Evolutionary conservation across 768 basidiomycete genomes (phyloP).

Genomic region (Boletus subcaerulescens): DNA sequence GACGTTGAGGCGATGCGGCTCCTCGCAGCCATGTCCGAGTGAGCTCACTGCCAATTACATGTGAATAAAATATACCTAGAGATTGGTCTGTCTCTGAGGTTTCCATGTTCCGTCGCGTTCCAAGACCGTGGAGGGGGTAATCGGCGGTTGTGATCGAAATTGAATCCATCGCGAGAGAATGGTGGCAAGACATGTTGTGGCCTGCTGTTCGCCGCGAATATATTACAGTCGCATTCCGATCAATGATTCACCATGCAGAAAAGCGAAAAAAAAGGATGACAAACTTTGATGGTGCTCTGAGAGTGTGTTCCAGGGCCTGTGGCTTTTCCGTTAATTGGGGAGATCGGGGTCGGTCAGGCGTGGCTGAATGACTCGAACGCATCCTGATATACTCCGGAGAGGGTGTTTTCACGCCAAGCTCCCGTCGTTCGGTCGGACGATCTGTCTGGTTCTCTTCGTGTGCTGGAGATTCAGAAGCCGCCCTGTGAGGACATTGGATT

Average conservation of each 20-base stretch:
- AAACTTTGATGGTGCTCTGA: constrained; percentile 25
- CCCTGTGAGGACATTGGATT: constrained; percentile 24
- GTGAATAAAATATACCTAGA: constrained; percentile 23
- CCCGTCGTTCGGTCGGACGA: constrained; percentile 12
- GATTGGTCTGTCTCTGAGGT: constrained; percentile 21
- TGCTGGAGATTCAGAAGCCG: constrained; percentile 32
- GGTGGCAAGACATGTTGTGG: constrained; percentile 34
- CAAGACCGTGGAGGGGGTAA: constrained; percentile 33
- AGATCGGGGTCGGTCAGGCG: constrained; percentile 18
- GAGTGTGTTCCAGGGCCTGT: constrained; percentile 21
- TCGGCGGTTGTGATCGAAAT: constrained; percentile 34
- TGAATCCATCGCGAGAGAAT: constrained; percentile 30
- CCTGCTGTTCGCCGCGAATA: constrained; percentile 30
- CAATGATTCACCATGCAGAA: constrained; percentile 14
- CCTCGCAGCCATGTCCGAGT: constrained; percentile 16
- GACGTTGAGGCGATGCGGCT: constrained; percentile 23
- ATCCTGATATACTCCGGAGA: constrained; percentile 24
- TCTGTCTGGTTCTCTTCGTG: constrained; percentile 19
- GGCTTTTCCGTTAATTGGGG: constrained; percentile 18
- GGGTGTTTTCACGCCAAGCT: constrained; percentile 13
- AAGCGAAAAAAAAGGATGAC: constrained; percentile 15
- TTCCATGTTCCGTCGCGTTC: constrained; percentile 21
- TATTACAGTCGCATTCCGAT: constrained; percentile 23
- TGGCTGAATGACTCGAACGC: constrained; percentile 17
- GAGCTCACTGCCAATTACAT: constrained; percentile 14